Evolutionary conservation across 345 rosid species (phyloP), one percentile per base, ranked within the genome.

Genomic region (Turnera subulata): DNA sequence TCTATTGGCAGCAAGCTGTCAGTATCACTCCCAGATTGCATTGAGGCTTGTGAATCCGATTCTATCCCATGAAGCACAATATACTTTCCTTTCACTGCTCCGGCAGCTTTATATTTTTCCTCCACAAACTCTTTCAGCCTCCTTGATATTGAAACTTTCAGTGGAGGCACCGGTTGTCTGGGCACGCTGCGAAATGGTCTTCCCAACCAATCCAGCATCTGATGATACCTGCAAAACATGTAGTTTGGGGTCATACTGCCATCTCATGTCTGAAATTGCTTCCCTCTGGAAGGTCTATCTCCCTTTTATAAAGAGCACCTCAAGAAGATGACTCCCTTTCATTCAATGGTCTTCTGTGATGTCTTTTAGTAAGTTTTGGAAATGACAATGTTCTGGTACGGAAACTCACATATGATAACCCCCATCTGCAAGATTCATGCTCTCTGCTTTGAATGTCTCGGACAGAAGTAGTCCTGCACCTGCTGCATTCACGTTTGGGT

Each of bases 1-100:
- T 64, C 15, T 40, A 89, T 63, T 24, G 89, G 84, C 63, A 92
- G 78, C 74, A 89, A 82, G 80, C 95, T 83, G 64, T 92, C 95
- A 24, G 71, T 46, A 58, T 89, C 96, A 32, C 98, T 96, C 62
- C 75, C 73, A 20, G 91, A 86, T 63, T 84, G 95, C 98, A 86
- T 89, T 29, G 95, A 89, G 38, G 98, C 96, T 78, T 86, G 79
- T 13, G 98, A 92, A 75, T 80, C 96, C n/a, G 95, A 89, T 68
- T 86, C 88, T 68, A 89, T 82, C 52, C 98, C 96, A 69, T 92
- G 95, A 69, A 92, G 80, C 67, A 89, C 95, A 47, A 89, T 54
- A 69, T 80, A 92, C 70, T 83, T 89, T 59, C 93, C 98, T 64
- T 74, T 83, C 70, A 80, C 82, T 6, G 50, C 87, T 35, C 93